Percentiles rank a stretch among this genome's conserved stretches.
Conservation (phyloP, 176 grass and related monocot species). For the Avena insularis region DNA sequence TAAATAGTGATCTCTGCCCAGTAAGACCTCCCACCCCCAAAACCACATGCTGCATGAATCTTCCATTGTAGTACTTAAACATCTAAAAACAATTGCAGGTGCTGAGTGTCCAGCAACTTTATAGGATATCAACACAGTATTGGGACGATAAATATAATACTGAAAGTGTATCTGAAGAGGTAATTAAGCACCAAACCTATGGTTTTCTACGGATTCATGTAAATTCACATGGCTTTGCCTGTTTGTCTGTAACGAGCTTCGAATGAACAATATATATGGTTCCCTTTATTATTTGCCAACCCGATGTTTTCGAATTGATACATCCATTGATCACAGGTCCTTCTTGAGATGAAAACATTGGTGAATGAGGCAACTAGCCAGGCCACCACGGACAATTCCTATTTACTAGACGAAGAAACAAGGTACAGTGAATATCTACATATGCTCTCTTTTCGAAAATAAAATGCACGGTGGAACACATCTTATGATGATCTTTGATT, state of each 20-base stretch:
- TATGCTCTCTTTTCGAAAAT: background rate
- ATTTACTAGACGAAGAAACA: slow-evolving; percentile 75
- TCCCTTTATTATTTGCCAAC: background rate
- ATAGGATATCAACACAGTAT: slow-evolving; percentile 88
- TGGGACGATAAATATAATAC: slow-evolving; percentile 98
- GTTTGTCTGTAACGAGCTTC: background rate
- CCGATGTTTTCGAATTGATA: background rate
- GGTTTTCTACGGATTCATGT: background rate
- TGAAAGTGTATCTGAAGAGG: slow-evolving; percentile 84
- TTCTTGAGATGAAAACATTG: slow-evolving; percentile 57
- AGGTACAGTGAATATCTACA: slow-evolving; percentile 35
- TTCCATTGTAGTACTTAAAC: slow-evolving; percentile 6
- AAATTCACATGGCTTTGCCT: background rate
- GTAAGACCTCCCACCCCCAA: slow-evolving; percentile 48
- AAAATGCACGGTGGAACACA: background rate
- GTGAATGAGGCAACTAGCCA: slow-evolving; percentile 52
- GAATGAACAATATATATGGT: slow-evolving; percentile 18
- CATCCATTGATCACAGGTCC: slow-evolving; percentile 53
- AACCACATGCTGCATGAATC: background rate
- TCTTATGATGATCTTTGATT: background rate
- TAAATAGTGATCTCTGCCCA: slow-evolving; percentile 81
- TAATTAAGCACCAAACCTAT: slow-evolving; percentile 50
- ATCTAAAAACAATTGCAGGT: slow-evolving; percentile 52
- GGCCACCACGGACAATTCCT: slow-evolving; percentile 35
- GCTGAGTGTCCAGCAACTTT: slow-evolving; percentile 79